Evolutionary conservation across 441 rosid species (phyloP), one percentile per base, ranked within the genome.

Genomic region (Bruguiera hainesii): DNA sequence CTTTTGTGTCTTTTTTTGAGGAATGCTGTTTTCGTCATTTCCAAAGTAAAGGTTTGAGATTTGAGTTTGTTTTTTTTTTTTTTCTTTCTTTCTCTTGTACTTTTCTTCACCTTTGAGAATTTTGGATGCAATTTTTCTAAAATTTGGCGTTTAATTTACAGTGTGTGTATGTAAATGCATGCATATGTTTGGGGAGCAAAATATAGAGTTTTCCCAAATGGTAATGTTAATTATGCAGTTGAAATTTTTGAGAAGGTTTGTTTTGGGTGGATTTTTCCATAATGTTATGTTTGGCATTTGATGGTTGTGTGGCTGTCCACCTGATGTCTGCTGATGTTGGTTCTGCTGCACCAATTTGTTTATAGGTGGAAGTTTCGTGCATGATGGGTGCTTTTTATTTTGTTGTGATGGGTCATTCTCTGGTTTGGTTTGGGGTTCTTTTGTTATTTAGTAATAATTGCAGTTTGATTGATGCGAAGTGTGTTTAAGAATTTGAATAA

Each of bases 291-390:
- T n/a, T 53, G 65, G 55, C 33, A 28, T 67, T 51, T 56, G 46
- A 71, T 39, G 65, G 67, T 57, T 77, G 73, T 71, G 75, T 79
- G 71, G 71, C 61, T 74, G 61, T 61, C 67, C 79, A 70, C 71
- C 70, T 82, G 82, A 75, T 71, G 62, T 51, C 61, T 72, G 39
- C 31, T 68, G 65, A 26, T 64, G 63, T 26, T 63, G n/a, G 39
- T 26, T 64, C 59, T 56, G 30, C 46, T 67, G n/a, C 39, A 13
- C 49, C 8, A 25, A 25, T 67, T 67, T 77, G 60, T 74, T 48
- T 73, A 11, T 68, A 55, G 39, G 42, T 74, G 70, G 53, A 66
- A 74, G 62, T 39, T 75, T 72, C 55, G 60, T 73, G 69, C 60
- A 60, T 62, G 76, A 56, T 31, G 35, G 58, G 49, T 71, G 51